These are phyloP conservation scores for Penicillium ochrochloron DNA, from an alignment of 495 filamentous ascomycete species.

Conservation along the genomic window DNA sequence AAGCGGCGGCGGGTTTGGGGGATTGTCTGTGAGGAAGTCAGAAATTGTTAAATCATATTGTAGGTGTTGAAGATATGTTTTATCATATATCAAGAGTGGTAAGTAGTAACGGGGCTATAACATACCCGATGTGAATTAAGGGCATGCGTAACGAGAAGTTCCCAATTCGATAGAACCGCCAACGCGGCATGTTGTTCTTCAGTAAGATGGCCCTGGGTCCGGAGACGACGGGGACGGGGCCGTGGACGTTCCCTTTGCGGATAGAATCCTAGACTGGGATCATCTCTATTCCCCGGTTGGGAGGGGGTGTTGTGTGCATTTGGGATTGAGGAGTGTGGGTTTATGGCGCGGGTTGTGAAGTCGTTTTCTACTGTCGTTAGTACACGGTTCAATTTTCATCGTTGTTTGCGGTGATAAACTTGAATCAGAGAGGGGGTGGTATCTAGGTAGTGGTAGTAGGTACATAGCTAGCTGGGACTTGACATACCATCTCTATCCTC, in stretches of 20 bases:
- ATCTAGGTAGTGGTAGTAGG: not conserved
- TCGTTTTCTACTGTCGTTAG: constrained; percentile 10
- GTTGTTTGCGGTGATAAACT: too few species aligned
- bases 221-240: constrained; percentile 21
- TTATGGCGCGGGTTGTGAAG: constrained; percentile 10
- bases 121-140: constrained; percentile 40
- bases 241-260: not conserved
- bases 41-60: too few species aligned
- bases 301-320: constrained; percentile 3
- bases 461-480: not conserved
- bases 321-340: constrained; percentile 11
- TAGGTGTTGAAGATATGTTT: not conserved
- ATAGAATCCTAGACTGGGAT: not conserved
- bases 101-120: not conserved
- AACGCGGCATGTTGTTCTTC: constrained; percentile 45
- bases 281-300: not conserved
- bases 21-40: constrained; percentile 33
- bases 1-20: constrained; percentile 49
- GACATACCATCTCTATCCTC: constrained; percentile 12
- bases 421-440: too few species aligned
- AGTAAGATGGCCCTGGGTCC: constrained; percentile 19
- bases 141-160: constrained; percentile 43
- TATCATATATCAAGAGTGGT: not conserved
- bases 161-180: constrained; percentile 40
- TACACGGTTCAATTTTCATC: not conserved